These are phyloP conservation scores for Candida tibetensis DNA, from an alignment of 805 yeast genomes.

Conservation along the genomic window DNA sequence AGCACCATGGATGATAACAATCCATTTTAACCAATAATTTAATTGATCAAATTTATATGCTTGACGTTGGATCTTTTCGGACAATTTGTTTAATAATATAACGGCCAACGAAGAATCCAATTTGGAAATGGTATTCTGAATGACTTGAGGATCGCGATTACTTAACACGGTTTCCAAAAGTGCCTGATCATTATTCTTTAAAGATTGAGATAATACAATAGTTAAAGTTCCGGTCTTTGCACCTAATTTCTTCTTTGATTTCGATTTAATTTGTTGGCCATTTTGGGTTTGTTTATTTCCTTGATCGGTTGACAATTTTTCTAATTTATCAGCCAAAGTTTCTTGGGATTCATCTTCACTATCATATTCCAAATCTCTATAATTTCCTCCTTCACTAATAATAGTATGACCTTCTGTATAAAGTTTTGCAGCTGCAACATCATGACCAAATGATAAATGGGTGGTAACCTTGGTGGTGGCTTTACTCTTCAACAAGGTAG, in stretches of 20 bases:
- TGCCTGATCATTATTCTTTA: slow-evolving; percentile 81
- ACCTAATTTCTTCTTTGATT: slow-evolving; percentile 39
- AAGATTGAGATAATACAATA: slow-evolving; percentile 82
- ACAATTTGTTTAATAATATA: slow-evolving; percentile 47
- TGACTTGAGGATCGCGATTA: slow-evolving; percentile 49
- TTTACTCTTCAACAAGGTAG: slow-evolving; percentile 32
- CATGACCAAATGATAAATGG: slow-evolving; percentile 47
- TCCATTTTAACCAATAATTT: slow-evolving; percentile 56
- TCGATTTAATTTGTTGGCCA: slow-evolving; percentile 11
- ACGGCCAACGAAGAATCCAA: slow-evolving; percentile 50
- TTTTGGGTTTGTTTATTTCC: slow-evolving; percentile 22
- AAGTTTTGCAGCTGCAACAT: slow-evolving; percentile 49
- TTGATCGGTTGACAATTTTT: slow-evolving; percentile 27
- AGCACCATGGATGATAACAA: slow-evolving; percentile 54
- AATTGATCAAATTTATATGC: slow-evolving; percentile 48
- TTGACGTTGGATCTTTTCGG: slow-evolving; percentile 53
- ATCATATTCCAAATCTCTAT: slow-evolving; percentile 51
- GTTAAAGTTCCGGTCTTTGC: slow-evolving; percentile 69
- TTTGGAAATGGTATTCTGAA: slow-evolving; percentile 48
- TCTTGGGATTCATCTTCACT: slow-evolving; percentile 44
- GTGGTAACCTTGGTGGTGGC: slow-evolving; percentile 41
- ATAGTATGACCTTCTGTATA: slow-evolving; percentile 63
- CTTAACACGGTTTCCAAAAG: slow-evolving; percentile 78
- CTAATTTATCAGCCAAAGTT: slow-evolving; percentile 54
- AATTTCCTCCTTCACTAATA: slow-evolving; percentile 62